A percentile compares a stretch with the other conserved stretches of the same genome.
These are phyloP conservation scores for Neurospora hispaniola DNA, from an alignment of 495 filamentous ascomycete genomes.

Conservation along the genomic window DNA sequence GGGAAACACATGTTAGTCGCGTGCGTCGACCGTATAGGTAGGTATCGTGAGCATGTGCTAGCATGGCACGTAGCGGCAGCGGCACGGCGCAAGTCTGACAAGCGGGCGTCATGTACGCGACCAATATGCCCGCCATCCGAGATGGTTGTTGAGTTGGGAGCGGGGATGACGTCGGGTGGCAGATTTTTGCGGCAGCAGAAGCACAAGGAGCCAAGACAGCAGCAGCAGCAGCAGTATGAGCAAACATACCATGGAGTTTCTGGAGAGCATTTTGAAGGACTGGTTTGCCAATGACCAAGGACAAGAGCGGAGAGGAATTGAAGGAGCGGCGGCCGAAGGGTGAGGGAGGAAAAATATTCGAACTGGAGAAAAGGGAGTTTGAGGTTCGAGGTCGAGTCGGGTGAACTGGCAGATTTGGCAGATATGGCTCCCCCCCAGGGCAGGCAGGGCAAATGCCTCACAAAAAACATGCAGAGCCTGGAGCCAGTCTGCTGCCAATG, in stretches of 20 bases:
- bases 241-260: conserved; percentile 42
- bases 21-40: background rate
- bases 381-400: background rate
- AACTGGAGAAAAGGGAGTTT: conserved; percentile 7
- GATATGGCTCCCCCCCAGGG: background rate
- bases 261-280: conserved; percentile 46
- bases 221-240: background rate
- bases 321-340: background rate
- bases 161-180: conserved; percentile 5
- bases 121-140: background rate
- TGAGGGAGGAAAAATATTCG: conserved; percentile 4
- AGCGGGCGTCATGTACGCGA: background rate
- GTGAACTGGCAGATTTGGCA: background rate
- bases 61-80: background rate
- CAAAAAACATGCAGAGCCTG: conserved; percentile 7
- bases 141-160: background rate
- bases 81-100: background rate
- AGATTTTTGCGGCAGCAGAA: conserved; percentile 7
- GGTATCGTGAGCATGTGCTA: background rate
- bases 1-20: background rate
- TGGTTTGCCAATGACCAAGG: conserved; percentile 11
- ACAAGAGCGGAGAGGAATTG: conserved; percentile 1
- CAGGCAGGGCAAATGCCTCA: conserved; percentile 20
- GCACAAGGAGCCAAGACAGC: background rate
- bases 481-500: background rate